Evolutionary conservation across 805 yeast species (phyloP).

Genomic region (Metschnikowia borealis): DNA sequence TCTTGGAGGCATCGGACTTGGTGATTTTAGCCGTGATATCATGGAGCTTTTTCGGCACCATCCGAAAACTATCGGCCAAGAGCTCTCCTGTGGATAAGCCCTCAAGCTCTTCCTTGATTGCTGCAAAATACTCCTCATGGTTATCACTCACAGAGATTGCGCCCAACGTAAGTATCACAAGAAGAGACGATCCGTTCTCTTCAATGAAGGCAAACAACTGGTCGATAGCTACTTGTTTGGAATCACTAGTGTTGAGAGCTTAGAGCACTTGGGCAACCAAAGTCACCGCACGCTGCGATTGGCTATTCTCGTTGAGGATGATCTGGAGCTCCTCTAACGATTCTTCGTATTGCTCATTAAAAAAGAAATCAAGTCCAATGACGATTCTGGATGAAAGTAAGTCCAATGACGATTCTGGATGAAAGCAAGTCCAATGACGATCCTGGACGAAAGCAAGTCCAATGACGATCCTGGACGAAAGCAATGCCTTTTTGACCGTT

Average conservation of each 20-base stretch:
- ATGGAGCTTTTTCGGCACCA: conserved; percentile 56
- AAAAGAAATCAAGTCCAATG: too few relatives aligned
- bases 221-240: conserved; percentile 79
- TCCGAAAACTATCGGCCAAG: conserved; percentile 46
- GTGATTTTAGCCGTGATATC: conserved; percentile 45
- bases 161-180: conserved; percentile 71
- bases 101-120: conserved; percentile 63
- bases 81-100: conserved; percentile 45
- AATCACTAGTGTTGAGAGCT: conserved; percentile 70
- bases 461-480: conserved; percentile 64
- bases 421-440: too few relatives aligned
- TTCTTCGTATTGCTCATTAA: conserved; percentile 54
- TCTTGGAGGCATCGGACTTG: conserved; percentile 15
- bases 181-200: conserved; percentile 58
- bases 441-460: conserved; percentile 73
- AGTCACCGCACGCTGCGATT: conserved; percentile 63
- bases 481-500: conserved; percentile 24
- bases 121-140: conserved; percentile 53
- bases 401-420: too few relatives aligned
- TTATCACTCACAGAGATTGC: conserved; percentile 70
- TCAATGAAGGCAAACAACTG: conserved; percentile 69
- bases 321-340: conserved; percentile 65
- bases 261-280: conserved; percentile 76
- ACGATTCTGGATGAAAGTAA: too few relatives aligned
- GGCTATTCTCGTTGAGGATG: conserved; percentile 51